phyloP scores from a whole-genome alignment of 139 green algal species.

The Yamagishiella unicocca region DNA sequence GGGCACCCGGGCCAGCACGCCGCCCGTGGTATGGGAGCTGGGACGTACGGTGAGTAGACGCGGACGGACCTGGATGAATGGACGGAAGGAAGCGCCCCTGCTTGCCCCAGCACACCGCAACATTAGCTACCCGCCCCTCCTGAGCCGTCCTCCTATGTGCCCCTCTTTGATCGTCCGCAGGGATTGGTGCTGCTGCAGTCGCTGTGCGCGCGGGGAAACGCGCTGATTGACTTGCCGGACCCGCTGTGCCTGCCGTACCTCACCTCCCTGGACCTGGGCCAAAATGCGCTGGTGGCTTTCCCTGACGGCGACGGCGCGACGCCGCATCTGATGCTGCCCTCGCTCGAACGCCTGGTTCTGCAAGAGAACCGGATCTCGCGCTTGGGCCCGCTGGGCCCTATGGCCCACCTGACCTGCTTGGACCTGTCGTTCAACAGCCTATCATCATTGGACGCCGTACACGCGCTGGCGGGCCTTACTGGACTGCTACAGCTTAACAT shows the following conservation, averaged over 20 bases:
- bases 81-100: too few species aligned
- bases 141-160: too few species aligned
- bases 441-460: not conserved
- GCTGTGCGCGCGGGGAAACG: not conserved
- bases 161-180: not conserved
- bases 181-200: not conserved
- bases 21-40: too few species aligned
- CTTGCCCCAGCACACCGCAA: too few species aligned
- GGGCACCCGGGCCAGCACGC: too few species aligned
- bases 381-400: not conserved
- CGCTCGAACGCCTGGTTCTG: not conserved
- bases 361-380: constrained; percentile 2
- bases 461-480: not conserved
- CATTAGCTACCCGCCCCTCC: too few species aligned
- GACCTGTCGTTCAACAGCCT: constrained; percentile 42
- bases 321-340: not conserved
- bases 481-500: not conserved
- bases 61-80: too few species aligned
- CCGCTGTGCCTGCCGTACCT: constrained; percentile 18
- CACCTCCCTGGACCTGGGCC: constrained; percentile 13
- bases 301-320: not conserved
- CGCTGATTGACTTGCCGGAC: not conserved
- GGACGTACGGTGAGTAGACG: too few species aligned
- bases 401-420: constrained; percentile 5
- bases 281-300: not conserved